Base-by-base conservation (phyloP, 495 filamentous ascomycete genomes). In the Podospora fimiseda region DNA sequence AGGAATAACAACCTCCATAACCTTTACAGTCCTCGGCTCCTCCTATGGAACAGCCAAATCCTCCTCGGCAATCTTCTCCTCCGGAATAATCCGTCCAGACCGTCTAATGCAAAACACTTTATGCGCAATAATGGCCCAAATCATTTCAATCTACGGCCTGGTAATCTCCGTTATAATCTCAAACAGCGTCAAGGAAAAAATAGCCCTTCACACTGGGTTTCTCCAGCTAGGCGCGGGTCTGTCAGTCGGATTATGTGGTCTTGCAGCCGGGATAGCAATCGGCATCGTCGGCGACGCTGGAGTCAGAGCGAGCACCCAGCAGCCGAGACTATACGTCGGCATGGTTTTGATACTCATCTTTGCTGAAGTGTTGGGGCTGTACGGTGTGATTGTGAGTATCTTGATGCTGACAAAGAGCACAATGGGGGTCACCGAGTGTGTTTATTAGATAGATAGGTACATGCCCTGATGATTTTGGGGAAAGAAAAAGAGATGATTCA, bases 301-400 rank as follows among this genome's bases (percentile, higher is more conserved):
- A 44, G 88, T 93, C 49, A 80, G 91, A 50, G 85, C 88, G 33
- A 92, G 88, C 62, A 88, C 93, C 75, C 83, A 85, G 62, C 91
- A 96, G 70, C 88, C 85, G 13, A 80, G 90, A 43, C 81, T 96
- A 20, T 96, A 90, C 64, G 86, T 94, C 30, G 91, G 92, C 57
- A 94, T 95, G 90, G 90, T 96, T 57, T 70, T 95, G 59, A 92
- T 96, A 56, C 72, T 96, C 60, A 95, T 95, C 76, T 95, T 95
- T 62, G 87, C 85, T 27, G 91, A 96, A 71, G 91, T 95, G 33
- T 70, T 96, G 55, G 90, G 91, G 23, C 76, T 94, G 43, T 70
- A 74, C 51, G 70, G 71, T 1, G 68, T 71, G 2, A 68, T 74
- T 16, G 70, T 73, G 11, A 59, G 62, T 1, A 73, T 74, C 15